Evolutionary conservation across 2,329 filamentous ascomycete genomes (phyloP).

Genomic region (Cladophialophora bantiana): DNA sequence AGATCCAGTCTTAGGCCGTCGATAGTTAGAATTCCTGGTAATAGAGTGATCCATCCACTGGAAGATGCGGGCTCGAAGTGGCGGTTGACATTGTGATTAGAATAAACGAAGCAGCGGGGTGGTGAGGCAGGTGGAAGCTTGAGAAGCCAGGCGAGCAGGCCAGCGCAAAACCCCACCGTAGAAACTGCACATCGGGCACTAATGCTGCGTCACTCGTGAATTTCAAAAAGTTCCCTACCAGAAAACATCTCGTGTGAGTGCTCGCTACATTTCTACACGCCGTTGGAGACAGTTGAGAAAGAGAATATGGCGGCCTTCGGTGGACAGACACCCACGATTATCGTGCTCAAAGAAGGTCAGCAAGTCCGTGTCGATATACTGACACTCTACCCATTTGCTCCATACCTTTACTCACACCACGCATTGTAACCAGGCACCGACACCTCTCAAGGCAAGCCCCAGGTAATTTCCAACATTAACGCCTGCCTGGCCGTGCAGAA

Average conservation of each 20-base stretch:
- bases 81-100: not conserved
- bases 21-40: not conserved
- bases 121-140: not conserved
- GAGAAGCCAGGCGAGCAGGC: not conserved
- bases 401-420: slow-evolving; percentile 18
- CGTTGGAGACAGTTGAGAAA: not conserved
- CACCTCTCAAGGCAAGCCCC: slow-evolving; percentile 93
- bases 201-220: slow-evolving; percentile 12
- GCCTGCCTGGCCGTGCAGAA: slow-evolving; percentile 94
- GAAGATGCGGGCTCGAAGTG: not conserved
- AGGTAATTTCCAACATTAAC: slow-evolving; percentile 98
- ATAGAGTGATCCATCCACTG: not conserved
- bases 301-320: slow-evolving; percentile 71
- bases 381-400: slow-evolving; percentile 34
- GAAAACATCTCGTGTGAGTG: not conserved
- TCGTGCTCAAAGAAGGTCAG: slow-evolving; percentile 96
- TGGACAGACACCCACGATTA: slow-evolving; percentile 96
- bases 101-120: not conserved
- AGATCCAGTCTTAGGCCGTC: not conserved
- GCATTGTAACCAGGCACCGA: slow-evolving; percentile 75
- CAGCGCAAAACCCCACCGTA: slow-evolving; percentile 4
- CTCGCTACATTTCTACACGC: not conserved
- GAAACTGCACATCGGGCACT: not conserved
- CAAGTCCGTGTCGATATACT: slow-evolving; percentile 13
- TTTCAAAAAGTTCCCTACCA: slow-evolving; percentile 12